Evolutionary conservation across 305 asterid species (phyloP), one percentile per base, ranked within the genome.

Genomic region (Andrographis paniculata): DNA sequence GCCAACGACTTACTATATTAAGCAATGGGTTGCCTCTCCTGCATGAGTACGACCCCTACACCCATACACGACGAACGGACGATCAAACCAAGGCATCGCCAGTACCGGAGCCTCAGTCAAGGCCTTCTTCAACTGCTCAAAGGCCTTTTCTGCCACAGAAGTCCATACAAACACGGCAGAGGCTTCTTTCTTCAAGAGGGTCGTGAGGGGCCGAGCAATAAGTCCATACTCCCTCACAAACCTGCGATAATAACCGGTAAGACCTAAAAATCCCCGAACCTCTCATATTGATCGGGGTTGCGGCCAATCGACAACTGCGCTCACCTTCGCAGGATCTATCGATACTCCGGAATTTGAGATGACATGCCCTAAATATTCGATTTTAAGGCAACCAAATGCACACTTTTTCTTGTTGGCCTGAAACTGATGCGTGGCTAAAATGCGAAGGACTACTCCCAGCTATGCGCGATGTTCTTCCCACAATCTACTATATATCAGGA

Each of bases 151-250:
- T 40, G 45, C 45, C 3, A 16, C 42, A 11, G 4, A n/a, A 16
- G 13, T 36, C 42, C 42, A 36, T 16, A 2, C 42, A 7, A 42
- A 17, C 2, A 2, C 17, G 1, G 11, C 46, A n/a, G n/a, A n/a
- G n/a, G n/a, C n/a, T n/a, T n/a, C n/a, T n/a, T n/a, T n/a, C n/a
- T n/a, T n/a, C n/a, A 42, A 14, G 2, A 1, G 18, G 18, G n/a
- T 42, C 18, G n/a, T 42, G 3, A 42, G 17, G 1, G 46, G 46
- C 12, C 46, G 46, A 13, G 46, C 46, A 42, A 42, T 14, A 10
- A 10, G 16, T 15, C 46, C 48, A 17, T 43, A 43, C 4, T 43
- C 23, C 3, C 14, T 16, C 14, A 43, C 8, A 11, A 43, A 43
- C n/a, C 27, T 19, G 10, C 48, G 1, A 19, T 43, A 43, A 21